phyloP scores from a whole-genome alignment of 306 rosid species.

The Carpinus viminea region DNA sequence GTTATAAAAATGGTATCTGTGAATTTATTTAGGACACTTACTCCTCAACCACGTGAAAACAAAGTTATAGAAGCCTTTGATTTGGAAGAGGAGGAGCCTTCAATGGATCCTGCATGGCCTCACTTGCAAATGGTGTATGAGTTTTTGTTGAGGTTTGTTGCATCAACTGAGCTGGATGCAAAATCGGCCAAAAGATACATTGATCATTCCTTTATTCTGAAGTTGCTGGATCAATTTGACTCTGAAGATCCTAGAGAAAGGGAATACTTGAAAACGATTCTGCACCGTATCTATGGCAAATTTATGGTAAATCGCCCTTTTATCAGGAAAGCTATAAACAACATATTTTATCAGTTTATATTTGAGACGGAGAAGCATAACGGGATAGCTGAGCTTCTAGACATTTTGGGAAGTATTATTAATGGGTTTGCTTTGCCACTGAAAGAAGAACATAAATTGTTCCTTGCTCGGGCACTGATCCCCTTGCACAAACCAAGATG shows the following conservation, averaged over 20 bases:
- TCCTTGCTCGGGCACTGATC: slow-evolving; percentile 57
- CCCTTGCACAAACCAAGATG: slow-evolving; percentile 74
- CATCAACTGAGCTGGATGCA: slow-evolving; percentile 60
- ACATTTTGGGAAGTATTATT: slow-evolving; percentile 66
- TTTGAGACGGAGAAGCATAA: slow-evolving; percentile 65
- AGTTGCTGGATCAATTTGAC: slow-evolving; percentile 64
- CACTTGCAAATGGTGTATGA: slow-evolving; percentile 69
- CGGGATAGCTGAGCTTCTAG: slow-evolving; percentile 67
- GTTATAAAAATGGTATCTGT: slow-evolving; percentile 53
- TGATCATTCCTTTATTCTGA: slow-evolving; percentile 69
- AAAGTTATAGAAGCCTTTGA: slow-evolving; percentile 50
- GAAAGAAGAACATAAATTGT: slow-evolving; percentile 67
- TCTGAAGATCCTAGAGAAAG: slow-evolving; percentile 66
- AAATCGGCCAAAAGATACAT: slow-evolving; percentile 62
- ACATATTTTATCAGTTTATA: slow-evolving; percentile 52
- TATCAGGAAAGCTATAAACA: slow-evolving; percentile 66
- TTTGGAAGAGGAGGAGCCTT: slow-evolving; percentile 61
- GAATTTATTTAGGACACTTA: slow-evolving; percentile 53
- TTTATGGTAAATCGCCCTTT: slow-evolving; percentile 73
- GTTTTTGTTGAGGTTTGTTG: slow-evolving; percentile 55
- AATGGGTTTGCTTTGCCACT: slow-evolving; percentile 70
- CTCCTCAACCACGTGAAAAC: slow-evolving; percentile 56
- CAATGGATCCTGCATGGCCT: slow-evolving; percentile 65
- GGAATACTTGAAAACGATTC: slow-evolving; percentile 60
- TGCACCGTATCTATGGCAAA: slow-evolving; percentile 62